Base-by-base conservation (phyloP, 352 stramenopile species). In the Globisporangium abappressorium region DNA sequence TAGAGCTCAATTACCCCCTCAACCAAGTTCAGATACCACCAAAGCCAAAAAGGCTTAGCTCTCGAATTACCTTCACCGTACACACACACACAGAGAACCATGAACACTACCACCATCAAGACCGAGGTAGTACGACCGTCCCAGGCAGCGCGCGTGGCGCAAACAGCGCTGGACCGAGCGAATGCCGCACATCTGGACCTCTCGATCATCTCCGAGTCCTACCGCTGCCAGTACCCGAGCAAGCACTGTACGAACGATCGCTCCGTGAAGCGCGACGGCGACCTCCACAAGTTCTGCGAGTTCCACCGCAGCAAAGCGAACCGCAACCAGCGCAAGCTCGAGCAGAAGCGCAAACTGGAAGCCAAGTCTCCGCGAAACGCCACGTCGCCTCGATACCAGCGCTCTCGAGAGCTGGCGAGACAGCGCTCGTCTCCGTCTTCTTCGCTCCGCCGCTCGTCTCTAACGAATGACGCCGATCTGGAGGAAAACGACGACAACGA, bases 241-340 rank as follows among this genome's bases (percentile, higher is more conserved):
- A 77, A 77, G 43, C 53, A 58, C 38, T 80, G 74, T 60, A 47
- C 30, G 11, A 71, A 71, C 43, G 46, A 64, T 6, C 64, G 74
- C 1, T 70, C 74, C 2, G 51, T 74, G 30, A 80, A 80, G 64
- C 71, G 66, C 18, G 69, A 78, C 59, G 74, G 74, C 15, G 69
- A 74, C 11, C 53, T 75, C n/a, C 76, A 82, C 57, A 74, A 72
- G 28, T 63, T 82, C 30, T 82, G 76, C 56, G 65, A 77, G 38
- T 67, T 70, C 62, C 76, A 82, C 57, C 73, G 76, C 6, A 68
- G 53, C 36, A 71, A 78, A 56, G 73, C 75, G 34, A 82, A 85
- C 59, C 57, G 66, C 30, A 80, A 82, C 65, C 78, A 85, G 63
- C 73, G 74, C 38, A 75, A 75, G 18, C 65, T 78, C 28, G 70